Evolutionary conservation across 1,139 yeast species (phyloP), one percentile per base, ranked within the genome.

Genomic region (Debaryomyces sp.): DNA sequence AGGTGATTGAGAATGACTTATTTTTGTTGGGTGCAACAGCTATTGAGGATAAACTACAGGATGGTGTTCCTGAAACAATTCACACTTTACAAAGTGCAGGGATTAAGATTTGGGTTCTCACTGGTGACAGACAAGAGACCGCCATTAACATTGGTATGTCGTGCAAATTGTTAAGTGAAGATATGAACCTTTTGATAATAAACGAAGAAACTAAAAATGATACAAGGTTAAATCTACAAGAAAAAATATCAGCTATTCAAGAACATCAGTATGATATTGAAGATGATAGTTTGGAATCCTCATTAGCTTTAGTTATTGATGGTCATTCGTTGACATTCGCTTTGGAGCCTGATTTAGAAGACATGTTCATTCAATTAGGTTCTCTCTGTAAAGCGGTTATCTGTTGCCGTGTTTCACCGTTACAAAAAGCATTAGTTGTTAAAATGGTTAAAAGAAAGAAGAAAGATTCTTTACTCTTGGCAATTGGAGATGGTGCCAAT

Each of bases 71-170:
- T 1, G 99, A 95, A 57, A 91, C 99, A 1, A 95, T 95, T 51
- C 94, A 89, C 55, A 89, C 96, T 4, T 76, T 95, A 50, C 99
- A 94, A 66, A 89, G 88, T 50, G 99, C 99, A 0, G 98, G 98
- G 13, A 91, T 95, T 57, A 94, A 91, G 64, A 81, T 95, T 21
- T 95, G 99, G 99, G 97, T 95, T 29, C 76, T 95, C 50, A 95
- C 99, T 8, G 99, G 99, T 58, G 99, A 95, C 65, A 81, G 97
- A 63, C 99, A 94, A 66, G 99, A 95, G 68, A 95, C 99, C n/a
- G 99, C 99, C 1, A 89, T 95, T 54, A 95, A 95, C 64, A 94
- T 95, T 64, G 99, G 99, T 54, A 91, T 94, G 97, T 89, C 96
- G 57, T 95, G 99, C 74, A 90, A 89, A 61, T 75, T 95, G 46